These are phyloP conservation scores for Boletus huronensis DNA, from an alignment of 768 basidiomycete genomes.

Conservation along the genomic window DNA sequence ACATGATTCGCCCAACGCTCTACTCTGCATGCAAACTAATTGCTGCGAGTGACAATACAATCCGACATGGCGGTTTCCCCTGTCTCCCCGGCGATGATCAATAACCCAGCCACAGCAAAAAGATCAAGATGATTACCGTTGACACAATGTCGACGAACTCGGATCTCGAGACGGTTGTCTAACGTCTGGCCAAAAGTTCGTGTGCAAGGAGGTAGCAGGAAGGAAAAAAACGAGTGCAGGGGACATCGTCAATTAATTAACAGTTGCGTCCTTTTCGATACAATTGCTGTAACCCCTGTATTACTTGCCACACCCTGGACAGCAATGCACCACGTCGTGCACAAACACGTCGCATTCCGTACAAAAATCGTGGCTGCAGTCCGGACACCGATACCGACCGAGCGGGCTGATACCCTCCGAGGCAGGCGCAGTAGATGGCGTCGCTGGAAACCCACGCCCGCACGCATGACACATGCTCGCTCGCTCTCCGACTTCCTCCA, in stretches of 20 bases:
- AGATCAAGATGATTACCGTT: conserved; percentile 43
- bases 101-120: neutral
- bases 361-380: conserved; percentile 86
- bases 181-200: too few relatives aligned
- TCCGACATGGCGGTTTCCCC: too few relatives aligned
- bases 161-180: neutral
- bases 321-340: conserved; percentile 93
- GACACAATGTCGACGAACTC: conserved; percentile 81
- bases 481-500: conserved; percentile 37
- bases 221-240: neutral
- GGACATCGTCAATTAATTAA: neutral
- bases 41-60: conserved; percentile 67
- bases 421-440: conserved; percentile 34
- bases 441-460: conserved; percentile 60
- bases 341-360: conserved; percentile 95
- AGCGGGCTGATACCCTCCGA: conserved; percentile 75
- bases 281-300: neutral
- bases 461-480: conserved; percentile 71
- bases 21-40: conserved; percentile 55
- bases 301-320: conserved; percentile 78
- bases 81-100: conserved; percentile 24
- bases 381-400: conserved; percentile 86
- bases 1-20: conserved; percentile 57
- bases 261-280: conserved; percentile 26
- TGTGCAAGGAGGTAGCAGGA: too few relatives aligned